A percentile compares a stretch with the other conserved stretches of the same genome.
phyloP scores from a whole-genome alignment of 2,329 filamentous ascomycete genomes.

The Ampelomyces quisqualis region DNA sequence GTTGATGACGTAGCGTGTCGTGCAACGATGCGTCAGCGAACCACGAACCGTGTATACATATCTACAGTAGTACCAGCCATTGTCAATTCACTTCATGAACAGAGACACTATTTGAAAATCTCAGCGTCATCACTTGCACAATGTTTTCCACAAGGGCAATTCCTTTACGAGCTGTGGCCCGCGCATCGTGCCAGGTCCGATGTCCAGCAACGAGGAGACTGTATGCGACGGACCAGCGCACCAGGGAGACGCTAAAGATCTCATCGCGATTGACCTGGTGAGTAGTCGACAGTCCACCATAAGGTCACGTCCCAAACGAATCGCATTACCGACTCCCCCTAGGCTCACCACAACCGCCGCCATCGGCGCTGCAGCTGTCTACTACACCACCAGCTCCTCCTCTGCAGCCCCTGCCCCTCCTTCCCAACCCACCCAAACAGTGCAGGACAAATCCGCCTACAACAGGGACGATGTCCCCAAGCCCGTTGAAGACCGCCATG shows the following conservation, averaged over 20 bases:
- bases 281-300: constrained; percentile 5
- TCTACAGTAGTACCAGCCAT: too few relatives aligned
- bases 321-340: constrained; percentile 4
- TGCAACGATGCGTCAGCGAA: too few relatives aligned
- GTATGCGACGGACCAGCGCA: constrained; percentile 23
- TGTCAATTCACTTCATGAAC: too few relatives aligned
- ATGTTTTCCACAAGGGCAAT: constrained; percentile 13
- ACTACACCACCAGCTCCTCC: constrained; percentile 18
- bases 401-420: constrained; percentile 1
- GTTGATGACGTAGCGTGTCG: too few relatives aligned
- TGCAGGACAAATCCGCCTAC: constrained; percentile 5
- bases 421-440: background rate
- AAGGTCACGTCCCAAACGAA: background rate
- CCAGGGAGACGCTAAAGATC: constrained; percentile 16
- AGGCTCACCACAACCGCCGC: constrained; percentile 23
- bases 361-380: constrained; percentile 15
- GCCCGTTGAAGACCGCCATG: constrained; percentile 29
- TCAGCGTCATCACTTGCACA: too few relatives aligned
- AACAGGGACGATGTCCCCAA: constrained; percentile 19
- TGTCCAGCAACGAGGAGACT: constrained; percentile 12
- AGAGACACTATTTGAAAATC: too few relatives aligned
- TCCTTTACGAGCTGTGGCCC: constrained; percentile 11
- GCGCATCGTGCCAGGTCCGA: constrained; percentile 7
- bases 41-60: too few relatives aligned
- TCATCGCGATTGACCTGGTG: constrained; percentile 23